phyloP scores from a whole-genome alignment of 2,329 filamentous ascomycete genomes.

The Juglanconis juglandina region DNA sequence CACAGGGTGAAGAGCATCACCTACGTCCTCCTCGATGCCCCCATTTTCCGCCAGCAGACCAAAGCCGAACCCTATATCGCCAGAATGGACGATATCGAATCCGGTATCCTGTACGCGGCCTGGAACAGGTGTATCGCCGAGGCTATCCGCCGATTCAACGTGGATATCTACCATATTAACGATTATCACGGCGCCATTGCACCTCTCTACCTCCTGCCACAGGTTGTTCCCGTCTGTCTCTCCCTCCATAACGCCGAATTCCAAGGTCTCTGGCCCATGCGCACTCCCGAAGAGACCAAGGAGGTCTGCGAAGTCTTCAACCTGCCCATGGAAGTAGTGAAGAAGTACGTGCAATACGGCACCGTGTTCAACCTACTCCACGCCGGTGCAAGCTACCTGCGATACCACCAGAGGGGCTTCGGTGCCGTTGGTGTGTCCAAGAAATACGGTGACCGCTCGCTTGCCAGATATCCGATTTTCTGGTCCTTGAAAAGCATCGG shows the following conservation, averaged over 20 bases:
- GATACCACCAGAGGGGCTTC: constrained; percentile 62
- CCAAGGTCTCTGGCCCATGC: constrained; percentile 65
- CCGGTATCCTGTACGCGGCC: constrained; percentile 64
- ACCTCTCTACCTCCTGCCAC: constrained; percentile 61
- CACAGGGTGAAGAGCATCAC: constrained; percentile 45
- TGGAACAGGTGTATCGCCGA: constrained; percentile 69
- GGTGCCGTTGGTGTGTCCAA: constrained; percentile 63
- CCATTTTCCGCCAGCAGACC: constrained; percentile 61
- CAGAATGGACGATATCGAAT: constrained; percentile 66
- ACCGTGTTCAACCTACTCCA: constrained; percentile 65
- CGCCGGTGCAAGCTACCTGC: constrained; percentile 59
- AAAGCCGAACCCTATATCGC: constrained; percentile 61
- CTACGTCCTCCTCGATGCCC: constrained; percentile 51
- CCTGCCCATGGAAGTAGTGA: constrained; percentile 50
- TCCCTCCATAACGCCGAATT: constrained; percentile 68
- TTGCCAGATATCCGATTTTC: constrained; percentile 65
- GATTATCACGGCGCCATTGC: constrained; percentile 42
- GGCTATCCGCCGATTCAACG: constrained; percentile 55
- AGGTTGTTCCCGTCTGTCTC: constrained; percentile 58
- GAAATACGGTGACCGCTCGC: constrained; percentile 65
- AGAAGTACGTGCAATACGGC: constrained; percentile 62
- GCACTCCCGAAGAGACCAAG: constrained; percentile 56
- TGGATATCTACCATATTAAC: constrained; percentile 39
- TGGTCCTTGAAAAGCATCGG: constrained; percentile 64
- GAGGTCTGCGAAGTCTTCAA: constrained; percentile 65